These are phyloP conservation scores for Dissophora globulifera DNA, from an alignment of 192 early-diverging fungal genomes.

Conservation along the genomic window DNA sequence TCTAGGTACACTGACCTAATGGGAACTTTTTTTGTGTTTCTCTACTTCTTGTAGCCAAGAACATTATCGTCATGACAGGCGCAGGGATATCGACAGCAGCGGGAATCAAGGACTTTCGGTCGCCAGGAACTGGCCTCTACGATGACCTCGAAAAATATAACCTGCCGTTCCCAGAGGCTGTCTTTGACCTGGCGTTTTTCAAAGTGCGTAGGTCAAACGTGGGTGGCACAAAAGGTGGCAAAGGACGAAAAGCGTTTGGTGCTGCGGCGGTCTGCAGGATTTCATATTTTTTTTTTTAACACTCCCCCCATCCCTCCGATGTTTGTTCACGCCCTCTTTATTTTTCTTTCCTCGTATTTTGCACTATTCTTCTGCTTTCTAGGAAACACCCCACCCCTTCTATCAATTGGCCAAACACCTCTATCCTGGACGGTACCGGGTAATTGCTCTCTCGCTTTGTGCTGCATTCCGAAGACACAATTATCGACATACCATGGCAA, in stretches of 20 bases:
- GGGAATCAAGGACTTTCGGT: slow-evolving; percentile 95
- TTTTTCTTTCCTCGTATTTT: not conserved
- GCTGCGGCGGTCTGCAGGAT: too few relatives aligned
- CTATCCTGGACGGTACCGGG: slow-evolving; percentile 79
- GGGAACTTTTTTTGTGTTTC: too few relatives aligned
- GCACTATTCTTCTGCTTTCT: not conserved
- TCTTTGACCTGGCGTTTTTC: slow-evolving; percentile 94
- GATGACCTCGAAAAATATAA: slow-evolving; percentile 91
- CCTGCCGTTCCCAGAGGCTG: slow-evolving; percentile 93
- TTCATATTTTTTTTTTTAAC: too few relatives aligned
- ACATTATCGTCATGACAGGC: slow-evolving; percentile 90
- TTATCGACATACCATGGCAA: too few relatives aligned
- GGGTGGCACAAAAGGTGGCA: too few relatives aligned
- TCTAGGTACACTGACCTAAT: slow-evolving; percentile 1
- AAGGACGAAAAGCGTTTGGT: too few relatives aligned
- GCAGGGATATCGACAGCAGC: slow-evolving; percentile 88
- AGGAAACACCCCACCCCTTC: slow-evolving; percentile 86
- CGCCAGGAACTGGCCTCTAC: slow-evolving; percentile 93
- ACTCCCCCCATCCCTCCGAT: too few relatives aligned
- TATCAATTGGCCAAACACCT: slow-evolving; percentile 90
- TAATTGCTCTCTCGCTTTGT: slow-evolving; percentile 16
- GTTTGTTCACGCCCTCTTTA: not conserved
- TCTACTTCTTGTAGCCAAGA: slow-evolving; percentile 55
- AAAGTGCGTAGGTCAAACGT: slow-evolving; percentile 49
- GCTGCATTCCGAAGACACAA: too few relatives aligned